Conservation (phyloP, 257 asterid species). For the Coffea canephora region DNA sequence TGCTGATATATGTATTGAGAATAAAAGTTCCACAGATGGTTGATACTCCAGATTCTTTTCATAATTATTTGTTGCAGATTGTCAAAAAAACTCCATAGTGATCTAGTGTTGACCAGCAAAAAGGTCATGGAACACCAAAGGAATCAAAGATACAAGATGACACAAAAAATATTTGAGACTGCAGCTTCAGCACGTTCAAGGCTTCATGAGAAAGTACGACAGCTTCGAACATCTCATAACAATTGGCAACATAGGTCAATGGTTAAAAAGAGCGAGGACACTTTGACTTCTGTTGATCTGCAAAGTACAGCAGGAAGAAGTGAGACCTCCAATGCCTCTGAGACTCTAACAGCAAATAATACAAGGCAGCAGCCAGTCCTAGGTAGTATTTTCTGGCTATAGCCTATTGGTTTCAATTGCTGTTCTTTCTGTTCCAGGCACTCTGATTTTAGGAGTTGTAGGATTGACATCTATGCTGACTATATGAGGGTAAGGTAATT, state of each 20-base stretch:
- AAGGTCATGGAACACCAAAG: conserved; percentile 50
- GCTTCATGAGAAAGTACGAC: conserved; percentile 65
- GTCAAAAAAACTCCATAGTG: conserved; percentile 59
- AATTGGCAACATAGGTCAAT: conserved; percentile 18
- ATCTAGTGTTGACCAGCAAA: conserved; percentile 44
- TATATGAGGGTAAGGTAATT: neutral
- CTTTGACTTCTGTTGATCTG: conserved; percentile 9
- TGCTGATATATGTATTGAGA: neutral
- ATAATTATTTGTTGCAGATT: conserved; percentile 44
- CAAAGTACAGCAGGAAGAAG: conserved; percentile 17
- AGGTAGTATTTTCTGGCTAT: conserved; percentile 34
- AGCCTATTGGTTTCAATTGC: neutral
- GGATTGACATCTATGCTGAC: neutral
- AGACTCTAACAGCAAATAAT: conserved; percentile 27
- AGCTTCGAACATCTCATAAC: conserved; percentile 47
- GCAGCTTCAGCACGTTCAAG: conserved; percentile 85
- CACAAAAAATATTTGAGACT: conserved; percentile 55
- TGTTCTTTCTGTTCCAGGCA: neutral
- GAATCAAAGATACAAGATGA: conserved; percentile 53
- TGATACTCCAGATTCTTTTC: neutral
- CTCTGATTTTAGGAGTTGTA: neutral
- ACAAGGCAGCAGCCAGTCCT: conserved; percentile 31
- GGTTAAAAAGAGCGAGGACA: conserved; percentile 8
- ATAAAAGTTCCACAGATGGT: neutral
- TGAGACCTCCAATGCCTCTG: conserved; percentile 25